These are phyloP conservation scores for Parascedosporium putredinis DNA, from an alignment of 2,329 filamentous ascomycete genomes.

Conservation along the genomic window DNA sequence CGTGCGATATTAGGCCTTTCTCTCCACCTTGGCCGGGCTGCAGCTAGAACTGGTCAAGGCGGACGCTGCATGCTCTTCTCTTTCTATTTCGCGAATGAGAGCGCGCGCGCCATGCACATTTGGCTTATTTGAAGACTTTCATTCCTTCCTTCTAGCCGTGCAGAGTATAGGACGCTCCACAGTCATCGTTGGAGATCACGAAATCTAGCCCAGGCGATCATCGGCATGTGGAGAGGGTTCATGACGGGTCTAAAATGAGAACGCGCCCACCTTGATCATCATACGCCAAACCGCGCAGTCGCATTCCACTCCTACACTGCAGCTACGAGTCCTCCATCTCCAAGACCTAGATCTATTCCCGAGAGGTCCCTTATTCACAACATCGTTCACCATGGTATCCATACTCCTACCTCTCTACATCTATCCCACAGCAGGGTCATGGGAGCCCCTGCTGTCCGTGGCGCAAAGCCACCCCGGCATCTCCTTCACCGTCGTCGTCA, in stretches of 20 bases:
- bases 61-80: no score
- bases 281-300: no score
- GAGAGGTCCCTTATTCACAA: not conserved
- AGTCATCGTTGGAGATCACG: not conserved
- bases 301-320: no score
- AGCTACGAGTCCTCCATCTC: not conserved
- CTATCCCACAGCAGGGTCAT: slow-evolving; percentile 19
- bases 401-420: slow-evolving; percentile 25
- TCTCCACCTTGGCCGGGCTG: no score
- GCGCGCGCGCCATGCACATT: no score
- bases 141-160: no score
- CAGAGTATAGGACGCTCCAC: no score
- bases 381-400: slow-evolving; percentile 10
- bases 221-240: no score
- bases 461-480: slow-evolving; percentile 14
- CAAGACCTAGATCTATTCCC: not conserved
- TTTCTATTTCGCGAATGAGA: no score
- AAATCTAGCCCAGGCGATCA: not conserved
- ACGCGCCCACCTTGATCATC: not conserved
- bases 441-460: slow-evolving; percentile 18
- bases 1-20: no score
- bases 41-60: no score
- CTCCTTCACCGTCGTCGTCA: slow-evolving; percentile 20
- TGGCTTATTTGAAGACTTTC: no score
- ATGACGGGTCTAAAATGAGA: not conserved